Percentiles rank a stretch among this genome's conserved stretches.
These are phyloP conservation scores for Orobanche coerulescens DNA, from an alignment of 257 asterid species.

Conservation along the genomic window DNA sequence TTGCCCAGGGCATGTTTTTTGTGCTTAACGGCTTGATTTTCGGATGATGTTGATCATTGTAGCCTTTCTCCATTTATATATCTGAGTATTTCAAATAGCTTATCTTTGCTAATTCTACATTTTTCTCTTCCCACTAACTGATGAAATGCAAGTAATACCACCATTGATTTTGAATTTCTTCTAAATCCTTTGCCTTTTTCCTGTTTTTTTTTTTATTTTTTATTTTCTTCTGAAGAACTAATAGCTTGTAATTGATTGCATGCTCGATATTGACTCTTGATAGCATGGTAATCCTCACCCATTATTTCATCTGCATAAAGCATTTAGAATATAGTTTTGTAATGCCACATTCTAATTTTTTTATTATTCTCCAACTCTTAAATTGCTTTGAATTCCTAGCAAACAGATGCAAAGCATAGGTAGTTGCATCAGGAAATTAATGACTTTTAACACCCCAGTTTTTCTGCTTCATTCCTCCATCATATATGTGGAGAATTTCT, in stretches of 20 bases:
- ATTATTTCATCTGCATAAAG: not conserved
- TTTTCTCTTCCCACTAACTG: not conserved
- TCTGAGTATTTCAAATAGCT: not conserved
- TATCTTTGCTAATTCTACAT: not conserved
- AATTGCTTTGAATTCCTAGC: not conserved
- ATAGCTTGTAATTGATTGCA: slow-evolving; percentile 15
- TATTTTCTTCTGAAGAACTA: slow-evolving; percentile 3
- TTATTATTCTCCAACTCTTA: not conserved
- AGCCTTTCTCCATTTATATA: not conserved
- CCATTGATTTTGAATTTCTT: slow-evolving; percentile 4
- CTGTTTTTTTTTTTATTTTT: not conserved
- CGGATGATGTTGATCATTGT: slow-evolving; percentile 6
- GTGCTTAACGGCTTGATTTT: not conserved
- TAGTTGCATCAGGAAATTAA: not conserved
- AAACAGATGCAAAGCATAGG: not conserved
- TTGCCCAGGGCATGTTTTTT: not conserved
- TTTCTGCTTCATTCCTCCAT: not conserved
- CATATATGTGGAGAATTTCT: not conserved
- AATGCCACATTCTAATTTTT: not conserved
- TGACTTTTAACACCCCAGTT: not conserved
- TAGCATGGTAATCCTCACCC: not conserved
- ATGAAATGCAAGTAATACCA: slow-evolving; percentile 5
- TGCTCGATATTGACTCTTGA: not conserved
- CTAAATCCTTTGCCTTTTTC: not conserved
- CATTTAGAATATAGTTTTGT: not conserved